These are phyloP conservation scores for Quercus agrifolia DNA, from an alignment of 306 rosid genomes.

Conservation along the genomic window DNA sequence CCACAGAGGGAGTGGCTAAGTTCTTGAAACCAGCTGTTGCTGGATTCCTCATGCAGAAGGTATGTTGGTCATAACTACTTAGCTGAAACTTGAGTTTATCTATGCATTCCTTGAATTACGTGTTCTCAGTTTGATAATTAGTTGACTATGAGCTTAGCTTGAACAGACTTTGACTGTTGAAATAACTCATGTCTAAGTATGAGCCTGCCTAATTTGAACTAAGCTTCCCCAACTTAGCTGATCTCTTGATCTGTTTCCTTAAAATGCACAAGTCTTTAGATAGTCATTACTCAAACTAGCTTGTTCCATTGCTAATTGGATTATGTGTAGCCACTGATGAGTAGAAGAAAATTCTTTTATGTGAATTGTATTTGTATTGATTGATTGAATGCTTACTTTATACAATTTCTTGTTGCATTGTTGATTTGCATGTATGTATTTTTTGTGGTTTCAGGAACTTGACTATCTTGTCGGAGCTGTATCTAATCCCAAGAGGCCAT, in stretches of 20 bases:
- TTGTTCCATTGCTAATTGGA: background rate
- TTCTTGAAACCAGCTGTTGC: slow-evolving; percentile 89
- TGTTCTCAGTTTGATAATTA: background rate
- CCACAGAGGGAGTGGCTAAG: slow-evolving; percentile 90
- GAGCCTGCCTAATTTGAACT: background rate
- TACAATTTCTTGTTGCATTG: background rate
- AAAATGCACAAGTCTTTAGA: background rate
- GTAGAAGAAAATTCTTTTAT: background rate
- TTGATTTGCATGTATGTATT: background rate
- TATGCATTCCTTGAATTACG: background rate
- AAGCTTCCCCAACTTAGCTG: background rate
- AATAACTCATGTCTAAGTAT: background rate
- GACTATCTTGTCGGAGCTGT: slow-evolving; percentile 92
- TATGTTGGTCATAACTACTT: slow-evolving; percentile 12
- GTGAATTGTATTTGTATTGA: background rate
- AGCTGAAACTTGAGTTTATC: background rate
- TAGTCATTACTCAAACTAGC: background rate
- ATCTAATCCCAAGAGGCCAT: slow-evolving; percentile 86
- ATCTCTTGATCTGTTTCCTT: background rate
- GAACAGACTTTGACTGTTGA: background rate
- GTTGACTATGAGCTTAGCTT: background rate
- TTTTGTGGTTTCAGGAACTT: slow-evolving; percentile 64
- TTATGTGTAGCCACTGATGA: background rate
- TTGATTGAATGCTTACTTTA: background rate
- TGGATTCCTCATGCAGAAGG: slow-evolving; percentile 97